Evolutionary conservation across 78 protist species (phyloP), one percentile per base, ranked within the genome.

Genomic region (Speleostelium caveatum): DNA sequence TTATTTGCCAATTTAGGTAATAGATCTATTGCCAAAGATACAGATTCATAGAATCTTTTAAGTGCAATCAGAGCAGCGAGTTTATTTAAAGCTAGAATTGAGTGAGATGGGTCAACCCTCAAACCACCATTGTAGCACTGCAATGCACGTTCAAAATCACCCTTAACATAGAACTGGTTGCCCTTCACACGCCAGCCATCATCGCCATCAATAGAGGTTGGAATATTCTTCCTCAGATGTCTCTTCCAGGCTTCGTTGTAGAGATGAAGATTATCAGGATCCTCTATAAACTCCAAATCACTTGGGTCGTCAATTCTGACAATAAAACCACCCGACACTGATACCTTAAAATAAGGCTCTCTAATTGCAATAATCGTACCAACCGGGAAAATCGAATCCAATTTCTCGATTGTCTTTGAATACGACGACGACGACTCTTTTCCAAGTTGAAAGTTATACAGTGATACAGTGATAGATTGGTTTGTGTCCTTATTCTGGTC

Each of bases 121-220:
- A 72, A 19, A 8, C 77, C 77, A 3, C 28, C 7, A 72, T 51
- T 2, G 35, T 72, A 72, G 38, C 7, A 4, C 10, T n/a, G 62
- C 3, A 72, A 2, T 16, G 77, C 77, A 2, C 10, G 28, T 17
- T 72, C 77, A 32, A 19, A 72, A 17, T 53, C 39, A 51, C 77
- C 61, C 8, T 26, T 32, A 6, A 14, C 26, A 32, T 51, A 72
- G 35, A 26, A 53, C 22, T 51, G 3, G n/a, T 72, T 72, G 2
- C 77, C 77, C 12, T 61, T n/a, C 17, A 51, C 24, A 53, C 77
- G 77, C 77, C 77, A 72, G 12, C 75, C 75, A 65, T 65, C 72
- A 22, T 66, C 53, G 8, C 33, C 19, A 53, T 72, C 77, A 49
- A 49, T 49, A 49, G 8, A 8, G 8, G 8, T 49, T 49, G 55